Base-by-base conservation (phyloP, 176 grass and related monocot species). In the Coix lacrymajobi region DNA sequence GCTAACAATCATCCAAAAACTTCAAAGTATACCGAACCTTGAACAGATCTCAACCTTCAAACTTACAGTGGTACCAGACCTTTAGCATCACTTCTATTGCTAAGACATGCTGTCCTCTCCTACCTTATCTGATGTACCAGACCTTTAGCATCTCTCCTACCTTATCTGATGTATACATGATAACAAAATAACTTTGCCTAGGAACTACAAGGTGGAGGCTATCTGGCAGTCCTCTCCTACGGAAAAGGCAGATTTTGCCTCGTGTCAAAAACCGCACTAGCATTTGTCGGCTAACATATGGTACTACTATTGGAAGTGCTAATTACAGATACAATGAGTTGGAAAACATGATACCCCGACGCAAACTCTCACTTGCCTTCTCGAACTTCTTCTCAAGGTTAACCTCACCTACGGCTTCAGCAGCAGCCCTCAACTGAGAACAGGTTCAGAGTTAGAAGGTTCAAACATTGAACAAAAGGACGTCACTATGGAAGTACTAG, bases 321-420 rank as follows among this genome's bases (percentile, higher is more conserved):
- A 69, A 77, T 93, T 71, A 96, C 85, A 96, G 85, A 87, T 99
- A 99, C 48, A 99, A 84, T 0, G 96, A 99, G 73, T 95, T 98
- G 36, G 96, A 89, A 71, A 98, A 96, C 96, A 98, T 99, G 71
- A 99, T 99, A 36, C 96, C 96, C 83, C 96, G 77, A 43, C 87
- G 81, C n/a, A 99, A 85, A 69, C 91, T 94, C 19, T 96, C 89
- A 45, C 91, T 96, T 13, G 89, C 91, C 8, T 75, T 87, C 84
- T 76, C 83, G 74, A 99, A 96, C 73, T 96, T 99, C 38, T 85
- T 74, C 82, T 88, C 83, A 12, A 99, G 91, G 62, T 92, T 87
- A 24, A 62, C 80, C 78, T 99, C 96, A 48, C 93, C 96, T 25
- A 96, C 93, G 9, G 93, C 93, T 32, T 90, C 76, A 36, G 96